These are phyloP conservation scores for Ogataea populi-albae DNA, from an alignment of 805 yeast species.

Conservation along the genomic window DNA sequence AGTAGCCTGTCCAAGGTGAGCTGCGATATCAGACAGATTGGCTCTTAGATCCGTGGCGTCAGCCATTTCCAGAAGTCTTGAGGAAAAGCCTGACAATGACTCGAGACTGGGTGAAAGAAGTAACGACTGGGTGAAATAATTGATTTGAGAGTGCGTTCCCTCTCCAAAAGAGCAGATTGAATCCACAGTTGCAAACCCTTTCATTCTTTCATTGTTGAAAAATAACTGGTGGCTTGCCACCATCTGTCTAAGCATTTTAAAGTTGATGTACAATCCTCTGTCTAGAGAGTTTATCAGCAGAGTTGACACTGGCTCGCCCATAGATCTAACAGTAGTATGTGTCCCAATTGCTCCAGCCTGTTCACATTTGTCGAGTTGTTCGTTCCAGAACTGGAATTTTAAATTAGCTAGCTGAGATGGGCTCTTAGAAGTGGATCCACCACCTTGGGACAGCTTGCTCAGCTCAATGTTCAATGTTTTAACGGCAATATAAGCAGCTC, in stretches of 20 bases:
- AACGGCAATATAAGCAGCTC: slow-evolving; percentile 61
- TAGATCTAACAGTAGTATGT: background rate
- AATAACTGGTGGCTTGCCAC: slow-evolving; percentile 57
- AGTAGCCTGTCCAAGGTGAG: slow-evolving; percentile 81
- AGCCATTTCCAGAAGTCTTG: slow-evolving; percentile 45
- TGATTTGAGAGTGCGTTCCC: slow-evolving; percentile 71
- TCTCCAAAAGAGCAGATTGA: slow-evolving; percentile 76
- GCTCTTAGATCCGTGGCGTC: slow-evolving; percentile 25
- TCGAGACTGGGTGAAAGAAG: slow-evolving; percentile 55
- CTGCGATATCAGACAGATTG: slow-evolving; percentile 56
- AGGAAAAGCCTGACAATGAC: slow-evolving; percentile 44
- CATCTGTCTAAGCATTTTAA: slow-evolving; percentile 55
- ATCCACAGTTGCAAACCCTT: slow-evolving; percentile 41
- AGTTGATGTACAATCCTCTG: slow-evolving; percentile 49
- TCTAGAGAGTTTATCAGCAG: slow-evolving; percentile 52
- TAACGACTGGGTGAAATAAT: slow-evolving; percentile 61
- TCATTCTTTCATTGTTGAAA: slow-evolving; percentile 44
- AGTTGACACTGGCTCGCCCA: slow-evolving; percentile 63
- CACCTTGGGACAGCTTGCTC: slow-evolving; percentile 27
- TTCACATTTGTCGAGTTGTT: slow-evolving; percentile 46
- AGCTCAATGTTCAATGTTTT: slow-evolving; percentile 66
- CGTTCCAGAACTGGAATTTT: slow-evolving; percentile 75
- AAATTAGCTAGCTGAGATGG: slow-evolving; percentile 42
- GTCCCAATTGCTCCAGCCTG: background rate
- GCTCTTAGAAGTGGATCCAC: no score